A percentile compares a stretch with the other conserved stretches of the same genome.
phyloP scores from a whole-genome alignment of 2,329 filamentous ascomycete species.

The Epichloe brachyelytri region DNA sequence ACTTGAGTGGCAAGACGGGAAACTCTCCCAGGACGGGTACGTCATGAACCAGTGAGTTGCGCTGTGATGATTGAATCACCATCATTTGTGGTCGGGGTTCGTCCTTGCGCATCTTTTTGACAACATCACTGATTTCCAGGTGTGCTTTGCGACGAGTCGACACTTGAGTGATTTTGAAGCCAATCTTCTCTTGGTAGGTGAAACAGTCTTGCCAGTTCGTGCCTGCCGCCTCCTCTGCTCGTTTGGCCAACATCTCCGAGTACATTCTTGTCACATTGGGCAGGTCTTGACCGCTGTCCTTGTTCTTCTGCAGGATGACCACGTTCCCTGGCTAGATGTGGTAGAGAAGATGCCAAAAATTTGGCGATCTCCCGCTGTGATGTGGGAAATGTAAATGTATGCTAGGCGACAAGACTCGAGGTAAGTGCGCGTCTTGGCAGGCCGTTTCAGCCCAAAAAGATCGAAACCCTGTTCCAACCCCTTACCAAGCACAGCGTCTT shows the following conservation, averaged over 20 bases:
- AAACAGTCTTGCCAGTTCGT: constrained; percentile 71
- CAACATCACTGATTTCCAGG: constrained; percentile 71
- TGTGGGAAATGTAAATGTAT: constrained; percentile 88
- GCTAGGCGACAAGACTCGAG: constrained; percentile 61
- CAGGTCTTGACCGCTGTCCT: constrained; percentile 66
- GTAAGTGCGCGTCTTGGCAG: constrained; percentile 54
- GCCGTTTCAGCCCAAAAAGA: constrained; percentile 58
- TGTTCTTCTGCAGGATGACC: constrained; percentile 71
- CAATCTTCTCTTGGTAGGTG: constrained; percentile 72
- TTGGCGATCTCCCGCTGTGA: constrained; percentile 79
- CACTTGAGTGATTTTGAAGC: constrained; percentile 77
- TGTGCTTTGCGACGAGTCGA: constrained; percentile 82
- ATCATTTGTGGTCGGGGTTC: constrained; percentile 69
- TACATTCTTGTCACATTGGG: constrained; percentile 90
- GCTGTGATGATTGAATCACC: constrained; percentile 82
- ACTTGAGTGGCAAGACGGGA: constrained; percentile 67
- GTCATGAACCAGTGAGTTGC: constrained; percentile 68
- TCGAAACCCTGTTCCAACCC: constrained; percentile 93
- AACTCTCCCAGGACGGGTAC: constrained; percentile 75
- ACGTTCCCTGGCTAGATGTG: constrained; percentile 64
- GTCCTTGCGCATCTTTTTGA: constrained; percentile 84
- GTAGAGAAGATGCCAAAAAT: constrained; percentile 92
- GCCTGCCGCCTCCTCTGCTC: constrained; percentile 51
- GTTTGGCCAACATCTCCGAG: constrained; percentile 55
- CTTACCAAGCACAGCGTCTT: constrained; percentile 80